phyloP scores from a whole-genome alignment of 1,139 yeast genomes.

The Hansenula sp. region DNA sequence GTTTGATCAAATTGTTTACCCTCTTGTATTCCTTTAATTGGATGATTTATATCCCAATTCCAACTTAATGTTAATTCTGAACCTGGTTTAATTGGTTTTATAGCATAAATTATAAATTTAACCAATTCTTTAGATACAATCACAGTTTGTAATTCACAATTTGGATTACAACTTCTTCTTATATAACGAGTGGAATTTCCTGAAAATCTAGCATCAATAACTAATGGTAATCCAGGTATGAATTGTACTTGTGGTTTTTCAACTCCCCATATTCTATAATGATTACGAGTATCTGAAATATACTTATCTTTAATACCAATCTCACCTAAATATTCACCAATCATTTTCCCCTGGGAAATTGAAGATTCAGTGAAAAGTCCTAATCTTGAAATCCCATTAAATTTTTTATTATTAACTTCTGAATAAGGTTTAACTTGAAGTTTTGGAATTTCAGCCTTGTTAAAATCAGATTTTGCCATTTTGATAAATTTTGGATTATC shows the following conservation, averaged over 20 bases:
- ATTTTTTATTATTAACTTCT: conserved; percentile 32
- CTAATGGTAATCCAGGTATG: conserved; percentile 49
- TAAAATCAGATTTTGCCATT: conserved; percentile 4
- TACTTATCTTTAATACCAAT: conserved; percentile 61
- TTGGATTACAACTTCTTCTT: conserved; percentile 74
- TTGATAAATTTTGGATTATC: conserved; percentile 1
- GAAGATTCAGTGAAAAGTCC: conserved; percentile 52
- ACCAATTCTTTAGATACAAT: conserved; percentile 44
- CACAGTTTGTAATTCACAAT: conserved; percentile 59
- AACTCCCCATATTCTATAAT: conserved; percentile 76
- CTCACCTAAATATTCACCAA: conserved; percentile 73
- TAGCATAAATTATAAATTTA: conserved; percentile 56
- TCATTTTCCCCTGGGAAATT: conserved; percentile 45
- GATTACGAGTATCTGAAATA: conserved; percentile 62
- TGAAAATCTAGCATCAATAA: conserved; percentile 70
- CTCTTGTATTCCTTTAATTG: conserved; percentile 50
- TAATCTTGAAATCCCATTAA: conserved; percentile 67
- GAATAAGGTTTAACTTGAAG: conserved; percentile 28
- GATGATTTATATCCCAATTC: conserved; percentile 86
- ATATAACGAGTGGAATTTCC: conserved; percentile 78
- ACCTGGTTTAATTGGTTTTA: conserved; percentile 50
- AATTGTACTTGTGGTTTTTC: conserved; percentile 75
- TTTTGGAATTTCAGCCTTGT: conserved; percentile 8
- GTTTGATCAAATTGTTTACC: conserved; percentile 34
- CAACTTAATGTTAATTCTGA: conserved; percentile 74